Evolutionary conservation across 129 eudicot genomes (phyloP).

Genomic region (Escallonia rubra): DNA sequence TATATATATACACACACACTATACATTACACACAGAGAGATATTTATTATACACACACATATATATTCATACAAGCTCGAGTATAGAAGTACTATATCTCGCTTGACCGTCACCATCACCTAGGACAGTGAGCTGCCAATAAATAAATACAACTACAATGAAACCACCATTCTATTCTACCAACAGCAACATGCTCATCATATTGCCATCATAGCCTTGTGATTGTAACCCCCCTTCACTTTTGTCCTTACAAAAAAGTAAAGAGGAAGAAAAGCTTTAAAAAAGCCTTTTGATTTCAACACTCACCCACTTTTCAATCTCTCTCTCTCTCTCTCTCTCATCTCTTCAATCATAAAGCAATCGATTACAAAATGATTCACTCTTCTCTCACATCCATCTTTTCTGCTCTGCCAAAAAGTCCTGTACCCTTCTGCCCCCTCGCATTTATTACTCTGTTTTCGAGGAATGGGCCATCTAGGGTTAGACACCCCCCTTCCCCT

Average conservation of each 20-base stretch:
- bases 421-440: slow-evolving; percentile 30
- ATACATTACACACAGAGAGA: background rate
- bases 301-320: background rate
- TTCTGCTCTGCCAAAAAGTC: slow-evolving; percentile 31
- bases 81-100: too few relatives aligned
- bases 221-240: background rate
- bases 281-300: slow-evolving; percentile 8
- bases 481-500: too few relatives aligned
- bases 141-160: background rate
- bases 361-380: slow-evolving; percentile 42
- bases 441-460: slow-evolving; percentile 38
- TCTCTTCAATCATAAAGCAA: slow-evolving; percentile 21
- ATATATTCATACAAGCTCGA: background rate
- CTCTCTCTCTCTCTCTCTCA: background rate
- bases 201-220: background rate
- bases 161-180: background rate
- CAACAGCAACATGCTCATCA: background rate
- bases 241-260: background rate
- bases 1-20: background rate
- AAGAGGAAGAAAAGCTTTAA: background rate
- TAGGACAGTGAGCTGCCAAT: background rate
- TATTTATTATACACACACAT: too few relatives aligned
- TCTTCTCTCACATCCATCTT: slow-evolving; percentile 29
- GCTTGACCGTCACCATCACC: background rate
- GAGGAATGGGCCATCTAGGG: slow-evolving; percentile 48